Conservation (phyloP, 306 rosid genomes). For the Trifolium subterraneum region DNA sequence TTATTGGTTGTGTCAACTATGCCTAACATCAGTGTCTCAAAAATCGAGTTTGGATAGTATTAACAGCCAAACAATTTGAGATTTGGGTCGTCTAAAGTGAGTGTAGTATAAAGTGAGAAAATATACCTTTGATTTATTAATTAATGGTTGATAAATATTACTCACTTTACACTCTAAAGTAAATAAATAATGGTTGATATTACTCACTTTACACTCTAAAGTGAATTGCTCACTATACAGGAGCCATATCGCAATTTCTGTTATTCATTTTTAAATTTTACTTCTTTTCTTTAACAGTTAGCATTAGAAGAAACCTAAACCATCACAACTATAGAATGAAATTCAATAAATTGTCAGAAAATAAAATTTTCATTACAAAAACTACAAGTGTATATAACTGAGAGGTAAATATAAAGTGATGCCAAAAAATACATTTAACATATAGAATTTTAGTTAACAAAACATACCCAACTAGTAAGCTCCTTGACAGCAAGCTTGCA, state of each 20-base stretch:
- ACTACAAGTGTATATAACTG: not conserved
- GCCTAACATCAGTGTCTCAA: constrained; percentile 1
- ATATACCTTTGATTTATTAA: too few species aligned
- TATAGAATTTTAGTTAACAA: constrained; percentile 20
- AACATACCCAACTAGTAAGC: constrained; percentile 95
- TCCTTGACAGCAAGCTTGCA: constrained; percentile 98
- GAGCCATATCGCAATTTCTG: not conserved
- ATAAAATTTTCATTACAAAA: constrained; percentile 20
- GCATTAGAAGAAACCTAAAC: constrained; percentile 22
- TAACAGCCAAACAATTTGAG: not conserved
- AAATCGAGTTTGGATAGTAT: not conserved
- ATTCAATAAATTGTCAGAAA: constrained; percentile 21
- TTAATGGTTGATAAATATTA: too few species aligned
- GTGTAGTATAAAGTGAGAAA: too few species aligned
- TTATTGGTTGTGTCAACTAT: constrained; percentile 6
- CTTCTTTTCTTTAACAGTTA: not conserved
- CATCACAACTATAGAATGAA: constrained; percentile 20
- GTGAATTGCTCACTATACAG: too few species aligned
- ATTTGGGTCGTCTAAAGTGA: too few species aligned
- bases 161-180: too few species aligned
- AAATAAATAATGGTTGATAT: too few species aligned
- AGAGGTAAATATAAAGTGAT: not conserved
- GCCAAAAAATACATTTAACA: constrained; percentile 7
- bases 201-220: too few species aligned
- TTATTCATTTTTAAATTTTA: not conserved